These are phyloP conservation scores for Hygrocybe coccinea DNA, from an alignment of 768 basidiomycete species.

Conservation along the genomic window DNA sequence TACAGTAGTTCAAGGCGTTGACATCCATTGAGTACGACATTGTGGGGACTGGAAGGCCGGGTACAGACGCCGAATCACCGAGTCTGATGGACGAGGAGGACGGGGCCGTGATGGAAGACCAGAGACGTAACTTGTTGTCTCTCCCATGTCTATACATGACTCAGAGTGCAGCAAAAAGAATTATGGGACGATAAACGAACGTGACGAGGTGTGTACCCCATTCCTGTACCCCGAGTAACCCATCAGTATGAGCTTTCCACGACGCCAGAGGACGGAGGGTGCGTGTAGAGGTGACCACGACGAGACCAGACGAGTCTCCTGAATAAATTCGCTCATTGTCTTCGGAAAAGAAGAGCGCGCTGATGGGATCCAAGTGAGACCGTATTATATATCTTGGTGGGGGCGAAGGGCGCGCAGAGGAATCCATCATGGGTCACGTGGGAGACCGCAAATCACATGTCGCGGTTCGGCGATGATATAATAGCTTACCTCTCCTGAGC, in stretches of 20 bases:
- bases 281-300: slow-evolving; percentile 70
- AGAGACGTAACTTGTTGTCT: slow-evolving; percentile 82
- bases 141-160: slow-evolving; percentile 59
- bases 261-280: slow-evolving; percentile 65
- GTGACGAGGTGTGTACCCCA: slow-evolving; percentile 65
- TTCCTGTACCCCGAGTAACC: slow-evolving; percentile 76
- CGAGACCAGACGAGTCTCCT: slow-evolving; percentile 74
- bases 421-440: too few relatives aligned
- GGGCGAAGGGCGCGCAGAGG: background rate
- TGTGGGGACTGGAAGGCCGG: slow-evolving; percentile 45
- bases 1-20: slow-evolving; percentile 92
- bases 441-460: too few relatives aligned
- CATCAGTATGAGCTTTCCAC: slow-evolving; percentile 78
- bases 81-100: slow-evolving; percentile 34
- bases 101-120: slow-evolving; percentile 50
- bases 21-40: slow-evolving; percentile 73
- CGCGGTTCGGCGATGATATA: too few relatives aligned
- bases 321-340: slow-evolving; percentile 83
- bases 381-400: slow-evolving; percentile 71
- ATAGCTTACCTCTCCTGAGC: too few relatives aligned
- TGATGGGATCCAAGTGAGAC: slow-evolving; percentile 61
- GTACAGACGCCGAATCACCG: slow-evolving; percentile 53
- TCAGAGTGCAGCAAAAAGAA: slow-evolving; percentile 1
- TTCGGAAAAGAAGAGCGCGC: slow-evolving; percentile 54
- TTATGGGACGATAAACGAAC: slow-evolving; percentile 37